A percentile compares a stretch with the other conserved stretches of the same genome.
Conservation (phyloP, 305 asterid species). For the Withania somnifera region DNA sequence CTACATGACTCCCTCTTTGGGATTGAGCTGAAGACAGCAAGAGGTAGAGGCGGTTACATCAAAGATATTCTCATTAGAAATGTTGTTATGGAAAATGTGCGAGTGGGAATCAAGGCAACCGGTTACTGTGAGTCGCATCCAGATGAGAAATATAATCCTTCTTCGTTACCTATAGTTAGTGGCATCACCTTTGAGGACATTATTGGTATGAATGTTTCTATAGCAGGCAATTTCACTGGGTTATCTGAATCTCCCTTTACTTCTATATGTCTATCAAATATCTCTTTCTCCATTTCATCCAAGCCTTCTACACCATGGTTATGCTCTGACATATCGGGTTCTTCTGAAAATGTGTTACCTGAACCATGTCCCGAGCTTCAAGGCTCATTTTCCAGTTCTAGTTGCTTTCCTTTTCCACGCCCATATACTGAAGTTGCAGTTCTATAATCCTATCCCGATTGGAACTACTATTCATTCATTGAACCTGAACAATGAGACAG, state of each 20-base stretch:
- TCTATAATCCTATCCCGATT: constrained; percentile 13
- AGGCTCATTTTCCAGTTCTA: constrained; percentile 15
- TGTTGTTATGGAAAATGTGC: constrained; percentile 45
- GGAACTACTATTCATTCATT: constrained; percentile 29
- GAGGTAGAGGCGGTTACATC: constrained; percentile 82
- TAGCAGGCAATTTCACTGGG: constrained; percentile 63
- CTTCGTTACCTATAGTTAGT: constrained; percentile 49
- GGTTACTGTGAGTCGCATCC: constrained; percentile 67
- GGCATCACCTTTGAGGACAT: constrained; percentile 48
- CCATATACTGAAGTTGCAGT: constrained; percentile 25
- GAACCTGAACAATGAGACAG: constrained; percentile 21
- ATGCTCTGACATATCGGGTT: constrained; percentile 48
- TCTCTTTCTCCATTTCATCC: constrained; percentile 32
- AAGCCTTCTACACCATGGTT: constrained; percentile 41
- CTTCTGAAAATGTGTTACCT: constrained; percentile 48
- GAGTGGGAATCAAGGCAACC: constrained; percentile 53
- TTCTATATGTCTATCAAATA: constrained; percentile 50
- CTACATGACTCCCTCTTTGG: constrained; percentile 48
- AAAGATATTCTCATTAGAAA: constrained; percentile 35
- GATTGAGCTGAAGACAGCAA: constrained; percentile 56
- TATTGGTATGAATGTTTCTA: constrained; percentile 45
- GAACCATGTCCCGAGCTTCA: constrained; percentile 64
- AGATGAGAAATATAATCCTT: constrained; percentile 63
- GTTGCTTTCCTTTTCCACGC: constrained; percentile 16
- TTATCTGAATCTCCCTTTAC: constrained; percentile 73